Base-by-base conservation (phyloP, 2,329 filamentous ascomycete genomes). In the Parastagonospora nodorum region DNA sequence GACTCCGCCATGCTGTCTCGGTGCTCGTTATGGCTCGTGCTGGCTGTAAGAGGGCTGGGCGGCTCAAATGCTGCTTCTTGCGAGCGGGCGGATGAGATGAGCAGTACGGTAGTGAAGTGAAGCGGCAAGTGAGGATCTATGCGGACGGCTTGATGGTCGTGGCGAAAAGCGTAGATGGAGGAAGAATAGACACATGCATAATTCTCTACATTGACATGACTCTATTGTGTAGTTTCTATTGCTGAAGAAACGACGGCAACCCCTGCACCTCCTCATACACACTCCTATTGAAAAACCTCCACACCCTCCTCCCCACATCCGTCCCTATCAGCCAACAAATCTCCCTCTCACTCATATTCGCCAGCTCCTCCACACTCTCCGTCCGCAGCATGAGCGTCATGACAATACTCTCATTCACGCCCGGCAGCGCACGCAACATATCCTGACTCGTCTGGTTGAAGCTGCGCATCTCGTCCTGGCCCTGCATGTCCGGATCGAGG, bases 401-500 rank as follows among this genome's bases (percentile, higher is more conserved):
- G 30, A 96, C 80, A 54, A 90, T 92, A 75, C 90, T 88, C 9
- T 87, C 86, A 35, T 66, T 73, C 11, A 97, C 84, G 0, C 94
- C 94, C 0, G 94, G 94, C 10, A 97, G 87, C 1, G 85, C 83
- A 27, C 88, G 80, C 56, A 99, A 76, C 90, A 97, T 96, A 69
- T 97, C 93, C 75, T 95, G 90, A 27, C 92, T 90, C 63, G 90
- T 86, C 53, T 88, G 84, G 63, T 92, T 95, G 67, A 96, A 96
- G 0, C 81, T 85, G 63, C 90, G 84, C 70, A 84, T 79, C 60
- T 80, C 82, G 56, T 79, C 82, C 24, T 75, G 72, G n/a, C 72
- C 72, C 32, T 76, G 72, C 58, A 81, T 77, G 19, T 82, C 82
- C 4, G 80, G 75, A 59, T 90, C 86, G 1, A 99, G 78, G 0